These are phyloP conservation scores for Yarrowia sp. DNA, from an alignment of 805 yeast genomes.

Conservation along the genomic window DNA sequence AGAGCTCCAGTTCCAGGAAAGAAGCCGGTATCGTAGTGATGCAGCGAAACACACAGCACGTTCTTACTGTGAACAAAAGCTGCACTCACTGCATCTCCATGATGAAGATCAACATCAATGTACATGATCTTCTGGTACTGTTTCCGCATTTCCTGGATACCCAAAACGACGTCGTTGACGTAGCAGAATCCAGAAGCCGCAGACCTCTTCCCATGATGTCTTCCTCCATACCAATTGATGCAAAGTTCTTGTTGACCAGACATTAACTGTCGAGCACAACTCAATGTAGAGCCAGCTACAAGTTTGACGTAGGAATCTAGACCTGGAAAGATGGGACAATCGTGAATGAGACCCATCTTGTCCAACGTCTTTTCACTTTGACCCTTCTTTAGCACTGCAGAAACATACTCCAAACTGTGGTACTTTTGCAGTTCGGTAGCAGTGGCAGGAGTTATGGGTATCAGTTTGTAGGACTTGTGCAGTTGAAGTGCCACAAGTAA, in stretches of 20 bases:
- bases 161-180: constrained; percentile 69
- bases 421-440: constrained; percentile 13
- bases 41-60: constrained; percentile 69
- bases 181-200: constrained; percentile 76
- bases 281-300: constrained; percentile 65
- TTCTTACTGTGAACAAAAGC: constrained; percentile 65
- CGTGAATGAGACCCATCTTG: constrained; percentile 59
- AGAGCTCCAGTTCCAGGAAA: constrained; percentile 73
- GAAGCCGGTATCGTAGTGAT: constrained; percentile 69
- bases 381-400: constrained; percentile 11
- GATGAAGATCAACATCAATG: constrained; percentile 77
- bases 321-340: constrained; percentile 68
- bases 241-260: constrained; percentile 50
- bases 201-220: constrained; percentile 68
- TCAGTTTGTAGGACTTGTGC: constrained; percentile 15
- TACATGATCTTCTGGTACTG: constrained; percentile 60
- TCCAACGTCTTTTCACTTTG: constrained; percentile 18
- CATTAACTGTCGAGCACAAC: constrained; percentile 54
- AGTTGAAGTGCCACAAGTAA: neutral
- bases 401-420: constrained; percentile 23
- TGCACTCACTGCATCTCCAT: constrained; percentile 79
- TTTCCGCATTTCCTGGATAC: constrained; percentile 58
- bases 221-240: constrained; percentile 80
- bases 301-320: constrained; percentile 58
- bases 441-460: constrained; percentile 20